phyloP scores from a whole-genome alignment of 306 rosid genomes.

The Herpetospermum pedunculosum region DNA sequence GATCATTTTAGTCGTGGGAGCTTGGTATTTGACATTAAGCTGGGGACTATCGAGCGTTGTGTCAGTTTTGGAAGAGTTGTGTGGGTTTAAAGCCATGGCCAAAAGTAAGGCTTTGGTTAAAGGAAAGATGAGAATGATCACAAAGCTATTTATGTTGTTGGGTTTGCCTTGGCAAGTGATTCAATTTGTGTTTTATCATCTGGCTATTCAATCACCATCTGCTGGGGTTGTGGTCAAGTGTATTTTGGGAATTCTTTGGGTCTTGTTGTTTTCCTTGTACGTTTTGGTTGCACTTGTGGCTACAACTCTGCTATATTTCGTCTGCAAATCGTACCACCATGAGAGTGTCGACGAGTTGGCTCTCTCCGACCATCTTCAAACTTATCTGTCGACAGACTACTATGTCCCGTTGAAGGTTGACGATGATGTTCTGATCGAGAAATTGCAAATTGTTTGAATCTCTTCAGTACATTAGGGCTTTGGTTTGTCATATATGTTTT shows the following conservation, averaged over 20 bases:
- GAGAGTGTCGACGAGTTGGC: conserved; percentile 49
- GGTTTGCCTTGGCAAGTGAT: background rate
- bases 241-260: conserved; percentile 21
- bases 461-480: background rate
- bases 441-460: background rate
- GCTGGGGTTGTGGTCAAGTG: conserved; percentile 11
- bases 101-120: conserved; percentile 40
- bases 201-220: conserved; percentile 25
- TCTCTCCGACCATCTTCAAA: conserved; percentile 35
- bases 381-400: conserved; percentile 20
- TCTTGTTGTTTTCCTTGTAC: conserved; percentile 20
- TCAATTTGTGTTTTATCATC: conserved; percentile 14
- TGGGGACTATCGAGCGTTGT: conserved; percentile 66
- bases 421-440: conserved; percentile 36
- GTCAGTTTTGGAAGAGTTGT: conserved; percentile 46
- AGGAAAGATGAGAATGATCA: conserved; percentile 42
- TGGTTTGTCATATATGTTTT: too few relatives aligned
- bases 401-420: conserved; percentile 40
- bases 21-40: conserved; percentile 27
- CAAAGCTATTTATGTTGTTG: conserved; percentile 11
- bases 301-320: conserved; percentile 57
- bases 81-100: conserved; percentile 51
- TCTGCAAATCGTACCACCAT: conserved; percentile 72
- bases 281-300: conserved; percentile 34
- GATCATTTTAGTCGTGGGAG: conserved; percentile 24